Evolutionary conservation across 208 protist genomes (phyloP), one percentile per base, ranked within the genome.

Genomic region (Blastocrithidia nonstop): DNA sequence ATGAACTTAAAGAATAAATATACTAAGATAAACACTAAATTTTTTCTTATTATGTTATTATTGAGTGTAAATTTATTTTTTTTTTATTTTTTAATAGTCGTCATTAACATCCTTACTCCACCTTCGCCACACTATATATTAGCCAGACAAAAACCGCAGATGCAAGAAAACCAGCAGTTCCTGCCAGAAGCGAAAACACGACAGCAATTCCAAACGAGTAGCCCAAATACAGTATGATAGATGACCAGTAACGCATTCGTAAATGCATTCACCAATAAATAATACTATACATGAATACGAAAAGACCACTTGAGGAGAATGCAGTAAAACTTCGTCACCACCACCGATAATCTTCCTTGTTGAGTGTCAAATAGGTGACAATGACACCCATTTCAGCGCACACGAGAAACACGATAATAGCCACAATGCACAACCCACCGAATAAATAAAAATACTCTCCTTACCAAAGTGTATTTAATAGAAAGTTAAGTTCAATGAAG

Each of bases 401-500:
- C 8, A 96, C 90, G 23, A 96, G 39, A 7, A 81, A 25, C 5
- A 98, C 60, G 29, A 97, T 96, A 39, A 93, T 19, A 22, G 87
- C 78, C 13, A 98, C 93, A 35, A 97, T 40, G 15, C 86, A 72
- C 4, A 99, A 67, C 47, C 98, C 93, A 19, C 94, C 90, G 47
- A 97, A 95, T 41, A 97, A 83, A 67, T 96, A 96, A 71, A 98
- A 97, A 36, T 88, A 70, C 50, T 84, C 65, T 37, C 96, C 75
- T 11, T 70, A 58, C 82, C 86, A 94, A 36, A 99, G 59, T 11
- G 82, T 78, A 4, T 69, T 85, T 25, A 98, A 47, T 48, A 98
- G 88, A 57, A 96, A 98, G 45, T 88, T 88, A 21, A 98, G 52
- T 82, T 99, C 96, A 31, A 99, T 93, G 54, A 98, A 99, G 17